Percentiles rank a stretch among this genome's conserved stretches.
Conservation (phyloP, 306 rosid species). For the Rosa multiflora region DNA sequence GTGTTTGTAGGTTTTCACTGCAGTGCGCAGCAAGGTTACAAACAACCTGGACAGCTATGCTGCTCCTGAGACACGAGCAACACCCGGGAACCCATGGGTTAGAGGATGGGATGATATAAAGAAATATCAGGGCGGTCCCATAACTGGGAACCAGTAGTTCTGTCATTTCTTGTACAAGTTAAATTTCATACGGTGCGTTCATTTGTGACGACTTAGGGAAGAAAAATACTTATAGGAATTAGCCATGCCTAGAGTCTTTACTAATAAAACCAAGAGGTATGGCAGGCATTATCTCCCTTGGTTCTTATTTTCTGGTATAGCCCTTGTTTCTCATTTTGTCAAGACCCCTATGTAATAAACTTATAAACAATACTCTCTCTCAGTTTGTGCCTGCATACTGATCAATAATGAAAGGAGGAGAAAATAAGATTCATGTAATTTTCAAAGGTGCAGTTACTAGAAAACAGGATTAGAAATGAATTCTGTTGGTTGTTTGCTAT, state of each 20-base stretch:
- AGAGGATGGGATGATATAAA: slow-evolving; percentile 95
- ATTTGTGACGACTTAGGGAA: slow-evolving; percentile 18
- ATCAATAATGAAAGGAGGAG: neutral
- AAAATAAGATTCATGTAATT: neutral
- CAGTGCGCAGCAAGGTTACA: slow-evolving; percentile 47
- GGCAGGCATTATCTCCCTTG: neutral
- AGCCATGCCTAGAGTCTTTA: neutral
- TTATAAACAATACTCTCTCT: neutral
- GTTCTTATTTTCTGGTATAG: neutral
- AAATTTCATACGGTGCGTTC: neutral
- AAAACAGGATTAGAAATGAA: neutral
- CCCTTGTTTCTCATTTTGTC: neutral
- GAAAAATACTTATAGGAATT: neutral
- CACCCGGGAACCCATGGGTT: slow-evolving; percentile 83
- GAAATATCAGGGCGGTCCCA: slow-evolving; percentile 58
- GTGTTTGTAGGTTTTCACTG: slow-evolving; percentile 62
- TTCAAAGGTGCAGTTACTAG: neutral
- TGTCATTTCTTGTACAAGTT: neutral
- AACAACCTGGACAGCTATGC: slow-evolving; percentile 64
- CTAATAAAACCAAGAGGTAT: slow-evolving; percentile 8
- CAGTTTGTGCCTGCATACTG: neutral
- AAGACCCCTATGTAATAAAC: neutral
- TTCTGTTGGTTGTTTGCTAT: neutral
- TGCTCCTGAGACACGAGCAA: slow-evolving; percentile 72
- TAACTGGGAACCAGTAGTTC: slow-evolving; percentile 72